phyloP scores from a whole-genome alignment of 2,329 filamentous ascomycete species.

The Paramyrothecium roridum region DNA sequence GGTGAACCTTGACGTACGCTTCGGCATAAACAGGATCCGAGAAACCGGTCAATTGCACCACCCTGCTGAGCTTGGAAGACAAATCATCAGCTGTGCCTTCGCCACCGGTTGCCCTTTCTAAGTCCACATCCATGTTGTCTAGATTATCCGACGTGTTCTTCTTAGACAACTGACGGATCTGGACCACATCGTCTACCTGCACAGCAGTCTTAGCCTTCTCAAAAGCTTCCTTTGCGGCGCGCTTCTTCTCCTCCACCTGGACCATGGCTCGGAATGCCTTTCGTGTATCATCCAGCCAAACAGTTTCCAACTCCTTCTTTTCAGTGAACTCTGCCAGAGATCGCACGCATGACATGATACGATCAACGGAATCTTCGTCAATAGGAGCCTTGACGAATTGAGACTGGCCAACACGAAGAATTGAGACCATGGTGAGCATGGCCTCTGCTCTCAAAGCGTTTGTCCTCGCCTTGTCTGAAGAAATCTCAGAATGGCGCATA shows the following conservation, averaged over 20 bases:
- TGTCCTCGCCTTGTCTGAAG: constrained; percentile 77
- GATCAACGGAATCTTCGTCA: constrained; percentile 96
- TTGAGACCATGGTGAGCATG: constrained; percentile 99
- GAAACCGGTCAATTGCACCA: constrained; percentile 96
- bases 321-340: constrained; percentile 86
- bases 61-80: constrained; percentile 88
- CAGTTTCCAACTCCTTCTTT: constrained; percentile 85
- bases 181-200: constrained; percentile 92
- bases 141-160: constrained; percentile 79
- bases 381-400: constrained; percentile 97
- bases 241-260: constrained; percentile 94
- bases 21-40: constrained; percentile 98
- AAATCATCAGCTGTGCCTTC: constrained; percentile 81
- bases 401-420: constrained; percentile 96
- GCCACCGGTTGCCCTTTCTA: constrained; percentile 92
- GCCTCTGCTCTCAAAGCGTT: constrained; percentile 94
- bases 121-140: constrained; percentile 83
- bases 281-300: constrained; percentile 91
- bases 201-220: constrained; percentile 92
- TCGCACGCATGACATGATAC: constrained; percentile 96
- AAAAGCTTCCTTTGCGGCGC: constrained; percentile 87
- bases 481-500: constrained; percentile 95
- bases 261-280: constrained; percentile 98
- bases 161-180: constrained; percentile 89
- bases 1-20: constrained; percentile 97